Percentiles rank a stretch among this genome's conserved stretches.
Evolutionary conservation across 257 asterid genomes (phyloP).

Genomic region (Ilex aquifolium): DNA sequence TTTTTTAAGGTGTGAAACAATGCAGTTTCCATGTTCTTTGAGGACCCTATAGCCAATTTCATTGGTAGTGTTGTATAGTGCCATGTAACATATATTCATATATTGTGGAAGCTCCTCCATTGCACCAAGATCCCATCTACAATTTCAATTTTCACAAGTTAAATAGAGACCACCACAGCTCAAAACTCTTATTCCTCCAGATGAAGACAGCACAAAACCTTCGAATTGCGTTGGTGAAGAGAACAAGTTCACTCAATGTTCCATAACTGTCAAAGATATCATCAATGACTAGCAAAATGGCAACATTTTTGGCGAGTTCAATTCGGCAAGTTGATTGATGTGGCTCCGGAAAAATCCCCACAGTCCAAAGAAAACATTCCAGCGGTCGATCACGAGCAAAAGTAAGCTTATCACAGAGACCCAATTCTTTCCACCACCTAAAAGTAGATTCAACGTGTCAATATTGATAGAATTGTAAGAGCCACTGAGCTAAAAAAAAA

Average conservation of each 20-base stretch:
- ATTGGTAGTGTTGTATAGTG: too few relatives aligned
- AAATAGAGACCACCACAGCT: too few relatives aligned
- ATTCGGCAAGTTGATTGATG: slow-evolving; percentile 50
- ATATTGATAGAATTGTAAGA: background rate
- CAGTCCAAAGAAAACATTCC: slow-evolving; percentile 68
- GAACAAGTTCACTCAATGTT: background rate
- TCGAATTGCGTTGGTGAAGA: too few relatives aligned
- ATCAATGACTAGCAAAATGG: slow-evolving; percentile 50
- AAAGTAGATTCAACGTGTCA: background rate
- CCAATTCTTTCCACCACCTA: slow-evolving; percentile 74
- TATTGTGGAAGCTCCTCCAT: too few relatives aligned
- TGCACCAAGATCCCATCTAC: too few relatives aligned
- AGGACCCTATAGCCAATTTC: too few relatives aligned
- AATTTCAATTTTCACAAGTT: too few relatives aligned
- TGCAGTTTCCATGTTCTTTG: too few relatives aligned
- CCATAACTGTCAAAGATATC: slow-evolving; percentile 64
- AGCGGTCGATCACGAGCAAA: slow-evolving; percentile 58
- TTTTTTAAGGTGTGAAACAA: too few relatives aligned
- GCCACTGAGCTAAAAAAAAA: background rate
- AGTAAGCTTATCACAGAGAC: slow-evolving; percentile 46
- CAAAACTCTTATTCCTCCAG: too few relatives aligned
- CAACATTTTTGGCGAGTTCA: slow-evolving; percentile 55
- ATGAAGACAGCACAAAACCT: too few relatives aligned
- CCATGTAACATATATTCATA: too few relatives aligned
- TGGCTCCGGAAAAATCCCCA: slow-evolving; percentile 59